Percentiles rank a stretch among this genome's conserved stretches.
These are phyloP conservation scores for Pichia sp. DNA, from an alignment of 1,139 yeast species.

Conservation along the genomic window DNA sequence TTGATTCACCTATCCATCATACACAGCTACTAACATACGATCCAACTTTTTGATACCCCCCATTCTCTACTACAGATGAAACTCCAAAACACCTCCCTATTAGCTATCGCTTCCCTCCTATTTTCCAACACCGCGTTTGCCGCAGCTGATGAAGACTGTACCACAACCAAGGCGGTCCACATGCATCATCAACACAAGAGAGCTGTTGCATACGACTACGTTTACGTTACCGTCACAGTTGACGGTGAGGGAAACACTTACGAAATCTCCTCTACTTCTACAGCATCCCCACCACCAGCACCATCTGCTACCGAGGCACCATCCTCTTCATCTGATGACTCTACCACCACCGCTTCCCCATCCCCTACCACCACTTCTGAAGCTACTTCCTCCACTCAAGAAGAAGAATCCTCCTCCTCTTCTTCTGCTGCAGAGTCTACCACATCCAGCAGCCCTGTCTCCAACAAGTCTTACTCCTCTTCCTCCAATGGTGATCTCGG, in stretches of 20 bases:
- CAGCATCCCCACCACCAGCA: conserved; percentile 19
- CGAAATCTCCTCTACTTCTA: conserved; percentile 20
- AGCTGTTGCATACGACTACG: conserved; percentile 76
- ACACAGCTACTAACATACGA: conserved; percentile 9
- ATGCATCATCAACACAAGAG: conserved; percentile 69
- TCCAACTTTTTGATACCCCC: conserved; percentile 3
- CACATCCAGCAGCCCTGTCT: conserved; percentile 30
- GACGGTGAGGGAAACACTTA: conserved; percentile 54
- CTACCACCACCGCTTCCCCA: conserved; percentile 11
- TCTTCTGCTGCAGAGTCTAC: conserved; percentile 26
- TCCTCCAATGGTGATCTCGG: conserved; percentile 47
- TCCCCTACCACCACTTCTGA: conserved; percentile 17
- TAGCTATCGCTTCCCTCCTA: conserved; percentile 16
- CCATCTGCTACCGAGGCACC: conserved; percentile 15
- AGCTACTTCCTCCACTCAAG: not conserved
- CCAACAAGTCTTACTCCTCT: conserved; percentile 23
- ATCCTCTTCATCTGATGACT: conserved; percentile 14
- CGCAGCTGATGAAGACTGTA: conserved; percentile 28
- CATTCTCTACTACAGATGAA: conserved; percentile 30
- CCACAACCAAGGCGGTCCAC: conserved; percentile 33
- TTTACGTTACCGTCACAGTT: conserved; percentile 71
- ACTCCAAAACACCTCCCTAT: conserved; percentile 25
- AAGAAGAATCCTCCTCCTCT: conserved; percentile 7
- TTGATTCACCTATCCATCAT: too few species aligned
- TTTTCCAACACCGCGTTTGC: conserved; percentile 18